phyloP scores from a whole-genome alignment of 202 grass and related monocot species.

The Schoenoplectus triqueter region DNA sequence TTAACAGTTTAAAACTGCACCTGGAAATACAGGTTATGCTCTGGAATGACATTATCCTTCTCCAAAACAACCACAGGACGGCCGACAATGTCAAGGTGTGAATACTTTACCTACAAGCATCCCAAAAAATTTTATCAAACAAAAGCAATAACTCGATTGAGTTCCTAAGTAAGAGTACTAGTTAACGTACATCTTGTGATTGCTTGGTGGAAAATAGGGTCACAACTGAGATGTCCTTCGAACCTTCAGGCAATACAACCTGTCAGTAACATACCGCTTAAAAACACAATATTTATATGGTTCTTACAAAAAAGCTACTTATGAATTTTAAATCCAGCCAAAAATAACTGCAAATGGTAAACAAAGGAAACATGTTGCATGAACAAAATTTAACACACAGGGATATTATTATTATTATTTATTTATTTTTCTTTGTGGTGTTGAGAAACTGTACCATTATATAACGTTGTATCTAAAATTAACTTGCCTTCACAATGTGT shows the following conservation, averaged over 20 bases:
- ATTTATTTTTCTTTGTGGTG: background rate
- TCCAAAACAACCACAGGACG: slow-evolving; percentile 86
- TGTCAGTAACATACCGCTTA: slow-evolving; percentile 43
- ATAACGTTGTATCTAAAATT: background rate
- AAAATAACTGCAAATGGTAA: slow-evolving; percentile 17
- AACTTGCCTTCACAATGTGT: slow-evolving; percentile 73
- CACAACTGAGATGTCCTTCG: slow-evolving; percentile 77
- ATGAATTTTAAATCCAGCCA: background rate
- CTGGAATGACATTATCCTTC: slow-evolving; percentile 88
- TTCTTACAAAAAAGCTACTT: slow-evolving; percentile 16
- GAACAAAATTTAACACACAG: background rate
- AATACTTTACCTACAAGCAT: slow-evolving; percentile 86
- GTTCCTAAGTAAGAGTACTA: slow-evolving; percentile 24
- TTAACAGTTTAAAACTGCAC: slow-evolving; percentile 42
- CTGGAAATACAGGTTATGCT: slow-evolving; percentile 97
- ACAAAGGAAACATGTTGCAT: background rate
- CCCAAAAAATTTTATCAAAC: slow-evolving; percentile 34
- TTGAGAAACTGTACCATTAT: background rate
- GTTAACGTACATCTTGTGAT: slow-evolving; percentile 62
- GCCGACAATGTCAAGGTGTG: slow-evolving; percentile 90
- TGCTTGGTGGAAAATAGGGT: slow-evolving; percentile 77
- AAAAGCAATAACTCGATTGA: slow-evolving; percentile 24
- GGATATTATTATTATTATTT: slow-evolving; percentile 18
- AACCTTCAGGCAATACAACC: slow-evolving; percentile 96
- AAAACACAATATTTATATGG: slow-evolving; percentile 1